Evolutionary conservation across 129 eudicot genomes (phyloP), one percentile per base, ranked within the genome.

Genomic region (Smallanthus sonchifolius): DNA sequence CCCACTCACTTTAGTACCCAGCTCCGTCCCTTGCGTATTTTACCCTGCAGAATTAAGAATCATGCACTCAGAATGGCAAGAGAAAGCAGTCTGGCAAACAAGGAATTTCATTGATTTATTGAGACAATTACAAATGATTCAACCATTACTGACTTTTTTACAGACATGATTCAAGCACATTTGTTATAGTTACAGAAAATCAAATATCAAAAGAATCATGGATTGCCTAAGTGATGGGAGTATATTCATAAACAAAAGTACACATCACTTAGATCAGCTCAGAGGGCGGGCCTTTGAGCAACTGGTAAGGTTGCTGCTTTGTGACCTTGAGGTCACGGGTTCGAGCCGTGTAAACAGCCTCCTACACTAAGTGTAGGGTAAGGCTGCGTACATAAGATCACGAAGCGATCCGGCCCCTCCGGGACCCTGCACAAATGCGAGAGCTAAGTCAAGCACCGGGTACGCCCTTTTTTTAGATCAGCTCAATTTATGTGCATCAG

Each of bases 1-100:
- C 78, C 71, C 86, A 87, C 98, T 85, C 87, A 90, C 97, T 90
- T 93, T 73, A 80, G 76, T 81, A 78, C 88, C 91, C 85, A 74
- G 76, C 96, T 56, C 79, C 77, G 84, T 36, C 88, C 78, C 67
- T 81, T 60, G 35, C 69, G 72, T 79, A 75, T 84, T 83, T 80
- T 49, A 77, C 69, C 77, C 98, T 93, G 92, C 78, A 75, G 59
- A 83, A 66, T 83, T 44, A 77, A 75, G 61, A 73, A 81, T 30
- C 51, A 20, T 73, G 69, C n/a, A 73, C 36, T 70, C 68, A 40
- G 37, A 69, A 63, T 9, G 52, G 67, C 43, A 71, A 69, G 72
- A 62, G 63, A 57, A 13, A 79, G 83, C 45, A 70, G 14, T 16
- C 48, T 39, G 59, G 36, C 54, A 54, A 54, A 54, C 60, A 57